A percentile compares a stretch with the other conserved stretches of the same genome.
These are phyloP conservation scores for Colletotrichum camelliae DNA, from an alignment of 2,329 filamentous ascomycete genomes.

Conservation along the genomic window DNA sequence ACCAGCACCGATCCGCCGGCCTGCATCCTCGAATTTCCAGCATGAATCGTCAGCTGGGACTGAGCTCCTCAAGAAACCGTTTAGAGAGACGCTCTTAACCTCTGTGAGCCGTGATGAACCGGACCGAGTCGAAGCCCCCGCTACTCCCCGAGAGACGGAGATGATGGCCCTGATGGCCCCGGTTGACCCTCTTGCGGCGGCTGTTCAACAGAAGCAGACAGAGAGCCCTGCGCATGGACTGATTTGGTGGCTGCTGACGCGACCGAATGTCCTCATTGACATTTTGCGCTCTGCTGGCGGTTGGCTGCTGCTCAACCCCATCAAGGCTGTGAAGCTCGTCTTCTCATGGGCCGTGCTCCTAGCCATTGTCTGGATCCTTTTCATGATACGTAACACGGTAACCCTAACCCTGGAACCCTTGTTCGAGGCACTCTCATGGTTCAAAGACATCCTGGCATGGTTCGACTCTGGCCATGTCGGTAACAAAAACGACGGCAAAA, in stretches of 20 bases:
- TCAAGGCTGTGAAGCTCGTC: not conserved
- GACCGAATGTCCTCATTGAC: not conserved
- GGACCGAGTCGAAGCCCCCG: not conserved
- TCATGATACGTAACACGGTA: not conserved
- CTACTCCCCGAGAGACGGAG: not conserved
- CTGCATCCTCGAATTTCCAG: not conserved
- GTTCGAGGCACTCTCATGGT: not conserved
- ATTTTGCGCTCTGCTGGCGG: not conserved
- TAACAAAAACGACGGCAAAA: not conserved
- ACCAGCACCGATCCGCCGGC: not conserved
- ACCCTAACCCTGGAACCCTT: not conserved
- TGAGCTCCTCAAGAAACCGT: not conserved
- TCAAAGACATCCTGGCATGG: not conserved
- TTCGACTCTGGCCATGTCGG: not conserved
- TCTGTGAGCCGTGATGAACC: not conserved
- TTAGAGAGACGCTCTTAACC: not conserved
- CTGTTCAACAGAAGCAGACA: not conserved
- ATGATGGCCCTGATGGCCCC: not conserved
- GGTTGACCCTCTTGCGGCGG: not conserved
- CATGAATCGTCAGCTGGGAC: not conserved
- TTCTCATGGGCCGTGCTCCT: not conserved
- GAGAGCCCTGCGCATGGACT: not conserved
- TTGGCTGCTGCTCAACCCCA: not conserved
- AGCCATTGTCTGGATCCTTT: not conserved
- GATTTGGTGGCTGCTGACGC: not conserved